A percentile compares a stretch with the other conserved stretches of the same genome.
phyloP scores from a whole-genome alignment of 495 filamentous ascomycete genomes.

The Trypethelium eluteriae region DNA sequence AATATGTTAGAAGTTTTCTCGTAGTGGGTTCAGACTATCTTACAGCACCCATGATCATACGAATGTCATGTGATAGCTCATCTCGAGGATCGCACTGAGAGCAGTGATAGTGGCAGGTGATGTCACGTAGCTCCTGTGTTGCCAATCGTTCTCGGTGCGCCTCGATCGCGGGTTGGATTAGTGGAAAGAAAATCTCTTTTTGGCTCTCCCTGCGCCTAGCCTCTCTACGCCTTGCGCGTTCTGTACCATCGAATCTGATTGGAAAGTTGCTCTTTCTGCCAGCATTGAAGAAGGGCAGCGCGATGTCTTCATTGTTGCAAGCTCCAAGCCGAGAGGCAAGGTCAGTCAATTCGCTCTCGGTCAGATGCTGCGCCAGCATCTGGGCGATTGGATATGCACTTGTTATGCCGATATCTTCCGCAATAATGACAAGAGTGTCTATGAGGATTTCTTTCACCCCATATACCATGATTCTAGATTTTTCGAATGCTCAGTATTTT shows the following conservation, averaged over 20 bases:
- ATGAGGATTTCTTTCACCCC: neutral
- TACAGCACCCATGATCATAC: neutral
- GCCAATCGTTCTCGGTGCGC: neutral
- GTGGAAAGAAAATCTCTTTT: neutral
- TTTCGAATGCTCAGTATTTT: constrained; percentile 23
- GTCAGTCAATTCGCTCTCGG: neutral
- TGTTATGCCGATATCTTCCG: neutral
- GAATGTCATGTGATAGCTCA: neutral
- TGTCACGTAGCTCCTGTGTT: neutral
- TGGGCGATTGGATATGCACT: neutral
- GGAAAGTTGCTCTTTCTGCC: neutral
- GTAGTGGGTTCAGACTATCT: neutral
- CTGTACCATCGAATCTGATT: neutral
- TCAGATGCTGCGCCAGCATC: neutral
- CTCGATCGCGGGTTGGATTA: neutral
- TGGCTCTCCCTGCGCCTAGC: neutral
- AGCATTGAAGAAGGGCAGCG: constrained; percentile 5
- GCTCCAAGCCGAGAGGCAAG: neutral
- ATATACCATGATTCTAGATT: neutral
- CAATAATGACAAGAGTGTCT: neutral
- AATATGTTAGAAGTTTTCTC: neutral
- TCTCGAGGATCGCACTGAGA: neutral
- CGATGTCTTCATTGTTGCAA: neutral
- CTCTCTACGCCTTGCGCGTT: neutral
- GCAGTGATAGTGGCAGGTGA: neutral